These are phyloP conservation scores for Aspergillus avenaceus DNA, from an alignment of 495 filamentous ascomycete species.

Conservation along the genomic window DNA sequence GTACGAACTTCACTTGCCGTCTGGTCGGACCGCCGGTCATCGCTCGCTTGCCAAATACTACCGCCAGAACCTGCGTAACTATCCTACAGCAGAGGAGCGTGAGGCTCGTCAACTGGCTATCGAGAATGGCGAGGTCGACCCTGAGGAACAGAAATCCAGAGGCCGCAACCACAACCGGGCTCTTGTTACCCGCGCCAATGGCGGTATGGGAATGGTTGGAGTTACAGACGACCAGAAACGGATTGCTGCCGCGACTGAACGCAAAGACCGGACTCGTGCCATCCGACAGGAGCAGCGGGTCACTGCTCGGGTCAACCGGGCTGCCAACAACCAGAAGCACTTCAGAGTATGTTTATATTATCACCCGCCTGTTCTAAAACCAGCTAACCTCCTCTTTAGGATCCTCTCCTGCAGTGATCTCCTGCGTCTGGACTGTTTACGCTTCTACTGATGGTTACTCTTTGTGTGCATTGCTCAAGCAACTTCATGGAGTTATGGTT, in stretches of 20 bases:
- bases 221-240: slow-evolving; percentile 66
- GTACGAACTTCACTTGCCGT: slow-evolving; percentile 90
- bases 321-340: slow-evolving; percentile 70
- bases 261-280: slow-evolving; percentile 59
- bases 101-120: slow-evolving; percentile 41
- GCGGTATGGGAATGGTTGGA: slow-evolving; percentile 71
- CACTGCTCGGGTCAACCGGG: slow-evolving; percentile 59
- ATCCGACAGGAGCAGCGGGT: slow-evolving; percentile 55
- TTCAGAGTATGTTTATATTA: slow-evolving; percentile 54
- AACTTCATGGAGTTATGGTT: slow-evolving; percentile 2
- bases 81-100: slow-evolving; percentile 68
- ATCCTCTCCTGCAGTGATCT: slow-evolving; percentile 44
- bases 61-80: slow-evolving; percentile 84
- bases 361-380: neutral
- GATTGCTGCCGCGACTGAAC: slow-evolving; percentile 59
- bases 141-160: slow-evolving; percentile 28
- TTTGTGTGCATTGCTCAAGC: neutral
- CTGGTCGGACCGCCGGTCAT: slow-evolving; percentile 85
- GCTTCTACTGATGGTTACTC: neutral
- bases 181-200: slow-evolving; percentile 61
- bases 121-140: slow-evolving; percentile 47
- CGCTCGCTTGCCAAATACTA: slow-evolving; percentile 81
- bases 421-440: neutral
- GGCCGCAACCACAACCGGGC: slow-evolving; percentile 53
- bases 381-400: slow-evolving; percentile 26